Conservation (phyloP, 768 basidiomycete species). For the Termitomyces sp. region DNA sequence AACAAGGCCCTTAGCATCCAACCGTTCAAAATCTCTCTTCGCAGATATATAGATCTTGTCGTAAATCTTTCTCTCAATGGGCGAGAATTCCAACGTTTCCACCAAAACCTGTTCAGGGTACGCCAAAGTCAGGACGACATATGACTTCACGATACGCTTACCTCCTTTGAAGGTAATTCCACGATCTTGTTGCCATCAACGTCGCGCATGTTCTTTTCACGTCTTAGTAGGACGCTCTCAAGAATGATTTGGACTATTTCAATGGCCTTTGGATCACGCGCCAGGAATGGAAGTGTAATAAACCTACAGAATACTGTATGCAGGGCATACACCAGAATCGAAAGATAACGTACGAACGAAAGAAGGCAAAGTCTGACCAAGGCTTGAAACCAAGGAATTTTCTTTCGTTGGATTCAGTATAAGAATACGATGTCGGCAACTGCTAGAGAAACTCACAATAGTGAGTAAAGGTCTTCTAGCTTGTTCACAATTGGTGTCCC, state of each 20-base stretch:
- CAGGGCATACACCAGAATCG: background rate
- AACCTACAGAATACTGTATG: slow-evolving; percentile 44
- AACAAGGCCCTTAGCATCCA: slow-evolving; percentile 74
- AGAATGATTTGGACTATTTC: slow-evolving; percentile 94
- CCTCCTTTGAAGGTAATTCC: slow-evolving; percentile 83
- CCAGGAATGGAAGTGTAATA: slow-evolving; percentile 88
- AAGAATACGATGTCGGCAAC: background rate
- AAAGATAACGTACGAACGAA: slow-evolving; percentile 62
- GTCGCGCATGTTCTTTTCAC: slow-evolving; percentile 93
- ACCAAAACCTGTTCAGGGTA: slow-evolving; percentile 45
- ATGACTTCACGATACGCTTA: slow-evolving; percentile 18
- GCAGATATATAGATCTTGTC: slow-evolving; percentile 78
- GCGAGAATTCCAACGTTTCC: slow-evolving; percentile 76
- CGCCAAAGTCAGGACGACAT: background rate
- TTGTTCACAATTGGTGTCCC: slow-evolving; percentile 96
- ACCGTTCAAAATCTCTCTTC: slow-evolving; percentile 74
- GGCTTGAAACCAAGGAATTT: slow-evolving; percentile 76
- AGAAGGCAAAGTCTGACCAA: slow-evolving; percentile 83
- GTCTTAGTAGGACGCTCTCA: slow-evolving; percentile 78
- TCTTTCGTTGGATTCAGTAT: slow-evolving; percentile 29
- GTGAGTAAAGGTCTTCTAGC: slow-evolving; percentile 85
- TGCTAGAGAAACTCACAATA: slow-evolving; percentile 42
- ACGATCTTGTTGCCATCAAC: slow-evolving; percentile 83
- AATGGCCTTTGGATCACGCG: slow-evolving; percentile 86
- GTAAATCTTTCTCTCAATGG: slow-evolving; percentile 82